Base-by-base conservation (phyloP, 2,329 filamentous ascomycete species). In the Botrytis aclada region DNA sequence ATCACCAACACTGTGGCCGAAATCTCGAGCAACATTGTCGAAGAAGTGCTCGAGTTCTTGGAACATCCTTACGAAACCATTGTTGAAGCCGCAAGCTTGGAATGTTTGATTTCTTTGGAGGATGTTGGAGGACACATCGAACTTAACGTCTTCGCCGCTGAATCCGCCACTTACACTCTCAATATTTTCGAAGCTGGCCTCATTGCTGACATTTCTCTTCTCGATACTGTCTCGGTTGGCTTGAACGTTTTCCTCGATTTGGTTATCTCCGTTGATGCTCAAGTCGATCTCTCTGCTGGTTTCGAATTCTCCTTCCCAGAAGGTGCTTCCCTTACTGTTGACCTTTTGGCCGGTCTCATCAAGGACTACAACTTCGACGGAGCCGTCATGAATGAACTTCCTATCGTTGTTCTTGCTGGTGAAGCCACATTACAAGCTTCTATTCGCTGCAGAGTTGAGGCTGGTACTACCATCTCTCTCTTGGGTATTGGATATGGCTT, bases 251-350 rank as follows among this genome's bases (percentile, higher is more conserved):
- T 75, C 70, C 66, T 78, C 39, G 77, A 78, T 62, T 72, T 79
- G 56, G 75, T 77, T 20, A 75, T 79, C 56, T 76, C 75, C 34
- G 56, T 77, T 7, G 71, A 60, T 66, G 75, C 76, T 18, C 69
- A 70, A 32, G 72, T 78, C 18, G 75, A 78, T 69, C 66, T 78
- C 9, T 58, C 70, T 41, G 74, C 74, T 63, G 77, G 77, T 56
- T 79, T 78, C 71, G 76, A 76, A 47, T 76, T 78, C 69, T 67
- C 75, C 1, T 77, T 79, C 62, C 75, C 77, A 16, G 72, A 77
- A 32, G 75, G 76, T 18, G 71, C 76, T 12, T 77, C 73, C 61
- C 72, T 79, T n/a, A 73, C 74, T 56, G 74, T 79, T 65, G 77
- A 77, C 65, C 75, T 77, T 56, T 65, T 78, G 60, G 54, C 60